phyloP scores from a whole-genome alignment of 345 rosid genomes.

The Barbarea vulgaris region DNA sequence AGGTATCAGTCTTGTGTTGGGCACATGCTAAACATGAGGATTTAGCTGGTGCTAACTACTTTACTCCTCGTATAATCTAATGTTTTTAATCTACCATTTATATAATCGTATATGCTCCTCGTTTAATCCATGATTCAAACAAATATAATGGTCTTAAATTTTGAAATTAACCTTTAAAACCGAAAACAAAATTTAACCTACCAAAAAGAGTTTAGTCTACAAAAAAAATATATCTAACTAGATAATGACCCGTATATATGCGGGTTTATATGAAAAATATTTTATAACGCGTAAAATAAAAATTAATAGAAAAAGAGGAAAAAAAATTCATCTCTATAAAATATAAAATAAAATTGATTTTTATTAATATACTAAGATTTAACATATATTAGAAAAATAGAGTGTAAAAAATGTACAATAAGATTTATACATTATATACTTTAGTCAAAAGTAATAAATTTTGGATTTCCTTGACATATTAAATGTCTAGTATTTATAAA shows the following conservation, averaged over 20 bases:
- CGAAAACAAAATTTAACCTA: neutral
- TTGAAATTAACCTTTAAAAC: neutral
- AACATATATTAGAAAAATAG: no score
- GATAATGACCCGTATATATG: no score
- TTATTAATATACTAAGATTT: no score
- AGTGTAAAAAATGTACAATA: no score
- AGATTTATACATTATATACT: neutral
- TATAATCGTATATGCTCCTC: neutral
- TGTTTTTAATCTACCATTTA: neutral
- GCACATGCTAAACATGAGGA: slow-evolving; percentile 30
- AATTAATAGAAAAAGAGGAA: no score
- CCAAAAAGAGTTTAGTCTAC: neutral
- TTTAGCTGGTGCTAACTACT: slow-evolving; percentile 26
- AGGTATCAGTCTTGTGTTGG: neutral
- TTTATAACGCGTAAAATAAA: no score
- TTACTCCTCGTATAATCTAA: neutral
- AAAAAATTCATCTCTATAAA: no score
- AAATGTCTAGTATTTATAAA: neutral
- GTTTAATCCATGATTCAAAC: neutral
- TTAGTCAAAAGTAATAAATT: neutral
- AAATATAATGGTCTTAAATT: neutral
- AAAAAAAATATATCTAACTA: neutral
- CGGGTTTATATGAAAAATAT: no score
- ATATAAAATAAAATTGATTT: no score
- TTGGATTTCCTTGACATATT: neutral